Evolutionary conservation across 495 filamentous ascomycete species (phyloP).

Genomic region (Penicillium roqueforti): DNA sequence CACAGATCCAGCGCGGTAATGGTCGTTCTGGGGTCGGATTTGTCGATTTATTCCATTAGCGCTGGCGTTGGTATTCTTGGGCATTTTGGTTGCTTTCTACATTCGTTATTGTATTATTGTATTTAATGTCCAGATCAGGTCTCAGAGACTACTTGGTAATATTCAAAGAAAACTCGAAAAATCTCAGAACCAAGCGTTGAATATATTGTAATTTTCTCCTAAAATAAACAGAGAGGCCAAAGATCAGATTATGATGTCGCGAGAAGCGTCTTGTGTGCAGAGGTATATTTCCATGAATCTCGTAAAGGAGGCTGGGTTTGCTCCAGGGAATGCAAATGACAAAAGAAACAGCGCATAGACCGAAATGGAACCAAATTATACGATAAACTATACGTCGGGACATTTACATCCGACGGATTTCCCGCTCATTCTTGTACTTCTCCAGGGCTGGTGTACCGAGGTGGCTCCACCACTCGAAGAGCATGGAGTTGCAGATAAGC

Average conservation of each 20-base stretch:
- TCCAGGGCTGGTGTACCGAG: conserved; percentile 72
- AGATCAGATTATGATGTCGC: neutral
- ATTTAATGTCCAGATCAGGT: neutral
- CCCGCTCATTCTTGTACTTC: conserved; percentile 77
- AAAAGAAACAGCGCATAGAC: neutral
- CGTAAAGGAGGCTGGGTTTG: neutral
- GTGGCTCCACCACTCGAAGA: conserved; percentile 97
- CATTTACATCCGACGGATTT: conserved; percentile 79
- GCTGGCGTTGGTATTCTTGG: conserved; percentile 5
- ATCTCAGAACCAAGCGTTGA: neutral
- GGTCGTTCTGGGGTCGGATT: neutral
- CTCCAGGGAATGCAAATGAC: neutral
- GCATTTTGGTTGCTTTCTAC: neutral
- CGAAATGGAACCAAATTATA: neutral
- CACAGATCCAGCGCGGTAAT: conserved; percentile 39
- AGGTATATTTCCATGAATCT: conserved; percentile 14
- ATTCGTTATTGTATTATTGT: neutral
- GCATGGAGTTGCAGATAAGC: conserved; percentile 94
- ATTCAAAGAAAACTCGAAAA: neutral
- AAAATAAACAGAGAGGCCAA: neutral
- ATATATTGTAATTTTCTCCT: neutral
- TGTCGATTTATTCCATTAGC: neutral
- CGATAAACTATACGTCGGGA: neutral
- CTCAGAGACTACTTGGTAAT: neutral
- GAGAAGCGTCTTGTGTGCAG: neutral